These are phyloP conservation scores for Colletotrichum lupini DNA, from an alignment of 2,329 filamentous ascomycete genomes.

Conservation along the genomic window DNA sequence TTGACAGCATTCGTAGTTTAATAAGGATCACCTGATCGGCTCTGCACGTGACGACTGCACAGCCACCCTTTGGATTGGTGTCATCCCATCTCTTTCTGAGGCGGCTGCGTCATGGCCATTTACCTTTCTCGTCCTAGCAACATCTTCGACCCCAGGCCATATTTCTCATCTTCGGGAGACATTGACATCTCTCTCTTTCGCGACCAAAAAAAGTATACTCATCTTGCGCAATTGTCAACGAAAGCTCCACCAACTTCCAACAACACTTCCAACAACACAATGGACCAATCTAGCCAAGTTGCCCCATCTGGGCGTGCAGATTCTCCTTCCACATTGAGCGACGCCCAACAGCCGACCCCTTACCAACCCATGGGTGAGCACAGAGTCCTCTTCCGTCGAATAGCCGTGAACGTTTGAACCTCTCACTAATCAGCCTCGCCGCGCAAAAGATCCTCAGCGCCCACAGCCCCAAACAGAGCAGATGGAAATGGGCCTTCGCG, in stretches of 20 bases:
- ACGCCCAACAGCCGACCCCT: not conserved
- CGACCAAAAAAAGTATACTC: not conserved
- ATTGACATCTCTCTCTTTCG: not conserved
- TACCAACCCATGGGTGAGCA: not conserved
- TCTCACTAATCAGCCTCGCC: not conserved
- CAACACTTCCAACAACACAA: not conserved
- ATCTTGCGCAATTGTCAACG: not conserved
- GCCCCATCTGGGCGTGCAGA: not conserved
- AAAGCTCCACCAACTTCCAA: not conserved
- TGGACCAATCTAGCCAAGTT: not conserved
- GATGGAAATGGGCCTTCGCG: not conserved
- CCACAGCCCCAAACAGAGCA: not conserved
- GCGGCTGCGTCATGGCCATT: not conserved
- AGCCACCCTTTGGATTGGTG: not conserved
- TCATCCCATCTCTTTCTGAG: not conserved
- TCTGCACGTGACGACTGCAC: not conserved
- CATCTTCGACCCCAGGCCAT: not conserved
- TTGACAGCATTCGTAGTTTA: not conserved
- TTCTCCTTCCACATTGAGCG: conserved; percentile 1
- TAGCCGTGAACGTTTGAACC: not conserved
- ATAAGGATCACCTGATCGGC: not conserved
- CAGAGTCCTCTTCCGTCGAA: not conserved
- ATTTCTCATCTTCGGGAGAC: not conserved
- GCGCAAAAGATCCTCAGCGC: not conserved
- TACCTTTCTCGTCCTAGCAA: not conserved